These are phyloP conservation scores for Collybia sordida DNA, from an alignment of 768 basidiomycete species.

Conservation along the genomic window DNA sequence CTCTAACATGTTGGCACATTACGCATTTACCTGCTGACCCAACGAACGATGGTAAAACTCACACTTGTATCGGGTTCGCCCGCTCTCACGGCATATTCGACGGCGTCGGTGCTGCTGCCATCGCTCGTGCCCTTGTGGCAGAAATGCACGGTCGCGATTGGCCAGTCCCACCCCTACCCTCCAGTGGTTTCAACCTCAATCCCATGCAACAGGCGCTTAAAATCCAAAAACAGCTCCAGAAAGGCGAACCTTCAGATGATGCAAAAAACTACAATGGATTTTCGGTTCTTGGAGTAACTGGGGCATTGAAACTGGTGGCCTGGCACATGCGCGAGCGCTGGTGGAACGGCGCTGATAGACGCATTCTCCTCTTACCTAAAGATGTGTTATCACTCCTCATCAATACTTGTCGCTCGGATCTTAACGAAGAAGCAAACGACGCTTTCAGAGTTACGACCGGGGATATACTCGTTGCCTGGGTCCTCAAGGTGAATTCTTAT, in stretches of 20 bases:
- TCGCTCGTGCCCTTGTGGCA: conserved; percentile 37
- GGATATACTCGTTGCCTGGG: conserved; percentile 40
- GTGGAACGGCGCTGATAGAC: conserved; percentile 34
- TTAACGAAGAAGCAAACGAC: conserved; percentile 15
- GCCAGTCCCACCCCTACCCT: conserved; percentile 31
- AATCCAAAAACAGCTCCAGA: conserved; percentile 5
- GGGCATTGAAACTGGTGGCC: conserved; percentile 27
- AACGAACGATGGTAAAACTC: conserved; percentile 21
- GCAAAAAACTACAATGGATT: conserved; percentile 20
- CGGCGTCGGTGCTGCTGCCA: conserved; percentile 34
- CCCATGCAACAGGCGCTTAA: conserved; percentile 30
- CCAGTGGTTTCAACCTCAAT: conserved; percentile 30
- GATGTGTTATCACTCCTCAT: conserved; percentile 26
- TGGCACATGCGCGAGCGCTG: conserved; percentile 35
- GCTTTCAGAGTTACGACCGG: conserved; percentile 29
- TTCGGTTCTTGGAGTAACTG: conserved; percentile 25
- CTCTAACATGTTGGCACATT: conserved; percentile 45
- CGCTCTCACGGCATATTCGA: conserved; percentile 43
- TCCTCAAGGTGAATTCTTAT: conserved; percentile 30
- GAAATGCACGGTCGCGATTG: conserved; percentile 38
- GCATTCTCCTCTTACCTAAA: conserved; percentile 33
- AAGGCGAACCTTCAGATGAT: neutral
- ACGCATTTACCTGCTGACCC: conserved; percentile 34
- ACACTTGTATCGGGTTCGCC: conserved; percentile 42
- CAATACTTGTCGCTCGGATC: conserved; percentile 24